These are phyloP conservation scores for Solanum dulcamara DNA, from an alignment of 257 asterid genomes.

Conservation along the genomic window DNA sequence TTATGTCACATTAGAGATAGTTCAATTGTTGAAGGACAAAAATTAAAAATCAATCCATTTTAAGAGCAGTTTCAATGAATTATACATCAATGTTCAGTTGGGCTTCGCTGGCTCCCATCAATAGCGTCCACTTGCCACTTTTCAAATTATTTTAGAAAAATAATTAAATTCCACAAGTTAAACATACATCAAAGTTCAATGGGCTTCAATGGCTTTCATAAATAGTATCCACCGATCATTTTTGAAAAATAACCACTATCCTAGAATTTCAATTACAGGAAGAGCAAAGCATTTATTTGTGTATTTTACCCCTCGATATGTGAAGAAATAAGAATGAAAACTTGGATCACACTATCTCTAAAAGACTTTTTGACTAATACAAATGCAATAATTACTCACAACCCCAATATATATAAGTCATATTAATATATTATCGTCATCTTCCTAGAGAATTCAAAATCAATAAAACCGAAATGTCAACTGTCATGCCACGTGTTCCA, in stretches of 20 bases:
- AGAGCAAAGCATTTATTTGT: not conserved
- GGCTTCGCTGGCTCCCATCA: not conserved
- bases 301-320: not conserved
- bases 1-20: not conserved
- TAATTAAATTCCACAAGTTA: not conserved
- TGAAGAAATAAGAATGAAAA: not conserved
- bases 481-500: not conserved
- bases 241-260: not conserved
- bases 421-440: not conserved
- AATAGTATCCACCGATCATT: not conserved
- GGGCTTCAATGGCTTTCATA: not conserved
- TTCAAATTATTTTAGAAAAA: not conserved
- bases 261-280: accelerated
- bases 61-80: not conserved
- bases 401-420: not conserved
- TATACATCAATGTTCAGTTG: not conserved
- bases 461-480: not conserved
- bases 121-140: not conserved
- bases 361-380: not conserved
- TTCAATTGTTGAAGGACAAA: not conserved
- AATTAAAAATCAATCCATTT: not conserved
- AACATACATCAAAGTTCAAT: not conserved
- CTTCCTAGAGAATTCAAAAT: not conserved
- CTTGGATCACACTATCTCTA: not conserved
- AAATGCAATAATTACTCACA: not conserved